A percentile compares a stretch with the other conserved stretches of the same genome.
Conservation (phyloP, 257 asterid species). For the Voacanga thouarsii region DNA sequence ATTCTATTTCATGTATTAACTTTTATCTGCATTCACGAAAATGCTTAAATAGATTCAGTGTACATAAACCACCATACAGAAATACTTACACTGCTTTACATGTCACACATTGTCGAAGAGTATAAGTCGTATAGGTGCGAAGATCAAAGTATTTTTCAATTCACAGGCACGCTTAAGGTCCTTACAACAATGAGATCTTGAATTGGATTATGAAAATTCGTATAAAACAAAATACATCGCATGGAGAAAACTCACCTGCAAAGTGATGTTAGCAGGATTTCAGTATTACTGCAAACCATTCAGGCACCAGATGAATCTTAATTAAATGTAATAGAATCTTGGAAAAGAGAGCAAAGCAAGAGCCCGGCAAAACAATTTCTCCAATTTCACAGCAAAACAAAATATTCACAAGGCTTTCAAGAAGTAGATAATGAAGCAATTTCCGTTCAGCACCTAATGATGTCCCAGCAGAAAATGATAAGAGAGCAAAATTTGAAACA, state of each 20-base stretch:
- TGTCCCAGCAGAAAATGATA: slow-evolving; percentile 6
- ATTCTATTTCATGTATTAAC: no score
- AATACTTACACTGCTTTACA: no score
- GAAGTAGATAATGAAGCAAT: background rate
- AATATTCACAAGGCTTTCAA: background rate
- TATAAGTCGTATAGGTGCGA: no score
- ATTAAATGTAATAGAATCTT: no score
- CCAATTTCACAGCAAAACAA: background rate
- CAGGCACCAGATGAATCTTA: no score
- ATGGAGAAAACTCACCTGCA: background rate
- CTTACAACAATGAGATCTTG: background rate
- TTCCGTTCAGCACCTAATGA: background rate
- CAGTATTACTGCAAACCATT: background rate
- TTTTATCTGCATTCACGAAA: no score
- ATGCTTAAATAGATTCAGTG: no score
- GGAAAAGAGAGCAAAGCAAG: background rate
- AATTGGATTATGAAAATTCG: no score
- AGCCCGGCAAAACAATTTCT: background rate
- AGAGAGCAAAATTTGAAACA: slow-evolving; percentile 6
- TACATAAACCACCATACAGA: no score
- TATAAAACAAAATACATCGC: background rate
- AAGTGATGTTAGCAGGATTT: background rate
- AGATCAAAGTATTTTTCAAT: no score
- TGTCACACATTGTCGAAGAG: no score
- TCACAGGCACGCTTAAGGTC: background rate